Percentiles rank a stretch among this genome's conserved stretches.
phyloP scores from a whole-genome alignment of 345 rosid genomes.

The Arabidopsis suecica region DNA sequence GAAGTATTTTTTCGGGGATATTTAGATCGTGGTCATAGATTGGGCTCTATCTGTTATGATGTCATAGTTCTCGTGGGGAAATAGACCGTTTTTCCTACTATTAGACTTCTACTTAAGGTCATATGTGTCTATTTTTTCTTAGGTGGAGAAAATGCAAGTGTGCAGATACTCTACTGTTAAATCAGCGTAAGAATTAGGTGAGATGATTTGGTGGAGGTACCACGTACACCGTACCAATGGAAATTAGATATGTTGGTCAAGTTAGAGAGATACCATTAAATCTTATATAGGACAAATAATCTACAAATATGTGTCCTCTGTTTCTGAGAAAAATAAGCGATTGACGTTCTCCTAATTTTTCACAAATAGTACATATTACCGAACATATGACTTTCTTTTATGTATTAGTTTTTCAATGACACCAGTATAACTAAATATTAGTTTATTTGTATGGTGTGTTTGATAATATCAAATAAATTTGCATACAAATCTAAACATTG shows the following conservation, averaged over 20 bases:
- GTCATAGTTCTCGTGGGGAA: no score
- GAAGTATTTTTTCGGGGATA: no score
- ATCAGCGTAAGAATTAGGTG: slow-evolving; percentile 14
- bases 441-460: background rate
- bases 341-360: background rate
- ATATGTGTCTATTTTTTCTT: background rate
- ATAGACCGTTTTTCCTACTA: no score
- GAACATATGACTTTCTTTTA: background rate
- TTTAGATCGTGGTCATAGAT: no score
- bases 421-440: background rate
- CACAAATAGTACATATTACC: background rate
- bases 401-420: background rate
- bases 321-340: no score
- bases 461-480: background rate
- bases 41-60: no score
- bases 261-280: slow-evolving; percentile 3
- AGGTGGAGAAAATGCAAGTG: slow-evolving; percentile 12
- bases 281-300: slow-evolving; percentile 2
- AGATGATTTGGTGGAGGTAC: slow-evolving; percentile 32
- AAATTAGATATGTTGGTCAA: slow-evolving; percentile 4
- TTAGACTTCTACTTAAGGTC: background rate
- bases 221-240: slow-evolving; percentile 31
- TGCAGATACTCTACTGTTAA: slow-evolving; percentile 1
- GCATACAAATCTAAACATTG: background rate
- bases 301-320: no score